phyloP scores from a whole-genome alignment of 1,284 basidiomycete genomes.

The Ceratobasidium sp. region DNA sequence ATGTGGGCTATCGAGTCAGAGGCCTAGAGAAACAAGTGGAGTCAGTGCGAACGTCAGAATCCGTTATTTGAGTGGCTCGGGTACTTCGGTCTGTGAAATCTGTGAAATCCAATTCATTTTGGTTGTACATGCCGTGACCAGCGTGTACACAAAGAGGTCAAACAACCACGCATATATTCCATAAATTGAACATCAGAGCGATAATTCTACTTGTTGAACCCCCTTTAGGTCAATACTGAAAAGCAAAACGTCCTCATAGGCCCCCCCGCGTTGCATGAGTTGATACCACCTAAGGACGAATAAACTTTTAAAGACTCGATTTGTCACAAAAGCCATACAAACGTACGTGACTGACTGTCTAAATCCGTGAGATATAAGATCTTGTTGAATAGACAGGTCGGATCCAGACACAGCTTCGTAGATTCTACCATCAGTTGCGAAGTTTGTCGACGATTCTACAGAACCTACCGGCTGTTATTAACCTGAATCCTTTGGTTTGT shows the following conservation, averaged over 20 bases:
- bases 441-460: too few relatives aligned
- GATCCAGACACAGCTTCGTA: neutral
- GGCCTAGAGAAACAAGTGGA: too few relatives aligned
- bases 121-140: too few relatives aligned
- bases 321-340: too few relatives aligned
- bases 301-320: neutral
- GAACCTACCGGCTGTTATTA: neutral
- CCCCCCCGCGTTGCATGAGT: neutral
- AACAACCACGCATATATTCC: neutral
- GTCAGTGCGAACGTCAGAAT: too few relatives aligned
- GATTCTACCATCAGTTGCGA: too few relatives aligned
- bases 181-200: neutral
- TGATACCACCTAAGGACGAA: neutral
- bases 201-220: too few relatives aligned
- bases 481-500: neutral
- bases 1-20: neutral
- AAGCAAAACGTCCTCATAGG: neutral
- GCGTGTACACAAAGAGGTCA: too few relatives aligned
- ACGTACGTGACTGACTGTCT: neutral
- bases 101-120: too few relatives aligned
- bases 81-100: too few relatives aligned
- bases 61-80: too few relatives aligned
- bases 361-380: neutral
- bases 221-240: neutral
- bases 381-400: neutral